phyloP scores from a whole-genome alignment of 495 filamentous ascomycete genomes.

The Poronia punctata region DNA sequence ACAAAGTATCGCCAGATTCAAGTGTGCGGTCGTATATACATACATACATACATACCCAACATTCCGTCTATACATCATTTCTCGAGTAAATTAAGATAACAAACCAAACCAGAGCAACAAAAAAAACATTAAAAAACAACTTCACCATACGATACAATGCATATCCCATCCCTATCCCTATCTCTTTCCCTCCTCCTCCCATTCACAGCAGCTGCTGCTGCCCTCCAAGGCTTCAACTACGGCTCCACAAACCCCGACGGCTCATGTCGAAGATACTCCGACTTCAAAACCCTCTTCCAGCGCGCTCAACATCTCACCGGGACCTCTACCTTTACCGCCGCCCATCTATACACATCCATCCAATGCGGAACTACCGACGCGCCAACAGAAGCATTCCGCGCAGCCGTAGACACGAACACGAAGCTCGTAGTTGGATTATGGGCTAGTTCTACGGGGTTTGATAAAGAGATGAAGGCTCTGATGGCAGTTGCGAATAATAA shows the following conservation, averaged over 20 bases:
- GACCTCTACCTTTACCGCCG: conserved; percentile 60
- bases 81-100: too few relatives aligned
- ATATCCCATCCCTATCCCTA: too few relatives aligned
- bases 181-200: too few relatives aligned
- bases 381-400: conserved; percentile 55
- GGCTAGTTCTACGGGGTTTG: conserved; percentile 56
- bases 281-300: conserved; percentile 58
- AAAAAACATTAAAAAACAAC: too few relatives aligned
- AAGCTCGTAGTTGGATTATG: conserved; percentile 62
- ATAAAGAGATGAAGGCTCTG: conserved; percentile 60
- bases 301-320: conserved; percentile 59
- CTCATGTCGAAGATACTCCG: conserved; percentile 45
- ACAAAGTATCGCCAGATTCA: too few relatives aligned
- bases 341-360: conserved; percentile 36
- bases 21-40: too few relatives aligned
- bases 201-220: too few relatives aligned
- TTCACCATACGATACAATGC: too few relatives aligned
- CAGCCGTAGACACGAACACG: conserved; percentile 59
- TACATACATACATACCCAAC: too few relatives aligned
- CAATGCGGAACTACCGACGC: conserved; percentile 37
- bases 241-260: conserved; percentile 52
- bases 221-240: conserved; percentile 67
- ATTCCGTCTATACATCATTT: too few relatives aligned
- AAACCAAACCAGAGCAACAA: too few relatives aligned
- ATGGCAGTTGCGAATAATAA: conserved; percentile 49